Conservation (phyloP, 768 basidiomycete species). For the Boletus patriciae region DNA sequence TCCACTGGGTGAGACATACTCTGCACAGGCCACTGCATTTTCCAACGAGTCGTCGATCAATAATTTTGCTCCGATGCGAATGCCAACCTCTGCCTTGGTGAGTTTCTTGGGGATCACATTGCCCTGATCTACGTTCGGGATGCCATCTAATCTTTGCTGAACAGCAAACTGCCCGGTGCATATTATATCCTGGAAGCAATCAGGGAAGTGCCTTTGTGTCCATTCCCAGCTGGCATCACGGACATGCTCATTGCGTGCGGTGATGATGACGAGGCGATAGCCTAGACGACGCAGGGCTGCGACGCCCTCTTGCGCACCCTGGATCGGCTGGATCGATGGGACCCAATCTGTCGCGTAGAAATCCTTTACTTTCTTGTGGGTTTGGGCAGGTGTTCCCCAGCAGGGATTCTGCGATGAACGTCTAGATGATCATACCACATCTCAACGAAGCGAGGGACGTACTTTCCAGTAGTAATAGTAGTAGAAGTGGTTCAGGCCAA, state of each 20-base stretch:
- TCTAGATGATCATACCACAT: background rate
- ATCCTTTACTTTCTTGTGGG: constrained; percentile 55
- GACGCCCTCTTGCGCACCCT: constrained; percentile 61
- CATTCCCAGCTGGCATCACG: constrained; percentile 64
- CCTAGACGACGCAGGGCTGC: constrained; percentile 59
- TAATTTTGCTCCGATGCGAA: constrained; percentile 58
- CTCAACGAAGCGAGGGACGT: background rate
- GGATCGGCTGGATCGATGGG: constrained; percentile 48
- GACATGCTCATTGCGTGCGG: constrained; percentile 60
- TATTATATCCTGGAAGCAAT: constrained; percentile 58
- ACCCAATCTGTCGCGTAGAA: constrained; percentile 58
- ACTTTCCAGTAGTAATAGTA: constrained; percentile 83
- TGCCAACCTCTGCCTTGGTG: constrained; percentile 73
- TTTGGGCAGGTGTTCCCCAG: constrained; percentile 63
- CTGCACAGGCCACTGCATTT: constrained; percentile 64
- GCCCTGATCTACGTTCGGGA: constrained; percentile 23
- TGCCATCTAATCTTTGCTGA: constrained; percentile 36
- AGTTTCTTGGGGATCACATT: constrained; percentile 50
- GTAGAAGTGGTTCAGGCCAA: constrained; percentile 57
- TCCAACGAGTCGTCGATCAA: constrained; percentile 82
- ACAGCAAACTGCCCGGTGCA: constrained; percentile 73
- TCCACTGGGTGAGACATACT: constrained; percentile 18
- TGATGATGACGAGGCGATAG: constrained; percentile 70
- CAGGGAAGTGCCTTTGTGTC: constrained; percentile 65
- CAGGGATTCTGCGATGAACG: constrained; percentile 41